Percentiles rank a stretch among this genome's conserved stretches.
Evolutionary conservation across 2,329 filamentous ascomycete species (phyloP).

Genomic region (Diaporthe citri): DNA sequence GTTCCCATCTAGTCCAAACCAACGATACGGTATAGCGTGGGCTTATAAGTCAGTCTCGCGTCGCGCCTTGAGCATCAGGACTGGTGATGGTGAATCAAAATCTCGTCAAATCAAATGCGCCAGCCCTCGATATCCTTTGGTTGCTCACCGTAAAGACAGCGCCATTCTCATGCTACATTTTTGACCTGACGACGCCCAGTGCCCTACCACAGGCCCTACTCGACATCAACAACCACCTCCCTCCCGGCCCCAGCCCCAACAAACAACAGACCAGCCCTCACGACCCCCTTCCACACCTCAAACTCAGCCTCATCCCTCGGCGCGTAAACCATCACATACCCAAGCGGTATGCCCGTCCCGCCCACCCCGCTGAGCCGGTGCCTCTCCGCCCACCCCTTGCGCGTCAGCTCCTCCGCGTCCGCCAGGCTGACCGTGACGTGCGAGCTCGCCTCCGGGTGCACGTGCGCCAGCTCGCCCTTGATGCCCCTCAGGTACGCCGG

Average conservation of each 20-base stretch:
- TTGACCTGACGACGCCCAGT: no score
- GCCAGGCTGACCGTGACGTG: conserved; percentile 54
- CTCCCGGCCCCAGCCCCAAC: conserved; percentile 30
- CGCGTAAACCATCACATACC: conserved; percentile 57
- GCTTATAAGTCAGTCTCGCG: neutral
- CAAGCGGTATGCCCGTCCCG: conserved; percentile 47
- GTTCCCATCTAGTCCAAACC: no score
- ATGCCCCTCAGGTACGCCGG: conserved; percentile 41
- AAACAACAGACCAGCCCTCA: conserved; percentile 41
- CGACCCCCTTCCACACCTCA: conserved; percentile 46
- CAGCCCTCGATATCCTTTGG: neutral
- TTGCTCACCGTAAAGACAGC: neutral
- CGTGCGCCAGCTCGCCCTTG: conserved; percentile 53
- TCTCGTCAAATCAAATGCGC: neutral
- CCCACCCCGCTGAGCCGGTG: conserved; percentile 51
- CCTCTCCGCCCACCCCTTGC: conserved; percentile 55
- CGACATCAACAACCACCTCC: conserved; percentile 13
- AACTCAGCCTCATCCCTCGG: conserved; percentile 54
- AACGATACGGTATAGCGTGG: neutral
- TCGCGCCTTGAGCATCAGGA: no score
- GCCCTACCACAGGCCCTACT: neutral
- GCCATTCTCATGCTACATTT: neutral
- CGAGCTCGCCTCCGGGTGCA: conserved; percentile 54
- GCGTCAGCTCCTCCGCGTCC: conserved; percentile 53
- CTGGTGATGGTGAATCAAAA: no score